Percentiles rank a stretch among this genome's conserved stretches.
These are phyloP conservation scores for Aspergillus pseudotamarii DNA, from an alignment of 2,329 filamentous ascomycete species.

Conservation along the genomic window DNA sequence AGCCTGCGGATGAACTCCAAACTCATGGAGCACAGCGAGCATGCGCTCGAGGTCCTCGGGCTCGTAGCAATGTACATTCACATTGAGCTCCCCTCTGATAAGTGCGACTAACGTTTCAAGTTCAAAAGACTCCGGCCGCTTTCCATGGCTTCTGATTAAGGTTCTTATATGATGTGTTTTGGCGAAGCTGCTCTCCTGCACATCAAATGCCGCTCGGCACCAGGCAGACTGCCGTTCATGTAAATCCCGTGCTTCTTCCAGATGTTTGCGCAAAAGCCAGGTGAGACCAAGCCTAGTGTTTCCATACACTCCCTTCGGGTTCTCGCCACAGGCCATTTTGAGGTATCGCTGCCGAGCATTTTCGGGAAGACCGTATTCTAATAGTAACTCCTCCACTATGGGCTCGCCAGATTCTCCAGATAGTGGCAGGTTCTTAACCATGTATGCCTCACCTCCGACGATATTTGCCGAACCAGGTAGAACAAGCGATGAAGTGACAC, in stretches of 20 bases:
- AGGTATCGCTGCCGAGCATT: constrained; percentile 69
- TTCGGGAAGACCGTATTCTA: constrained; percentile 58
- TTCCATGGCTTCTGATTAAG: background rate
- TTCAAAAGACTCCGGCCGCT: constrained; percentile 47
- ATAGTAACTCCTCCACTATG: constrained; percentile 64
- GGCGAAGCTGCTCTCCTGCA: background rate
- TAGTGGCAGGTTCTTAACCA: constrained; percentile 70
- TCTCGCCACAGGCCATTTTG: constrained; percentile 77
- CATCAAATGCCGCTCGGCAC: background rate
- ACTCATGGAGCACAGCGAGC: constrained; percentile 64
- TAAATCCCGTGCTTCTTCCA: constrained; percentile 49
- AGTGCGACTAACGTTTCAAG: constrained; percentile 67
- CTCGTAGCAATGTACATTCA: constrained; percentile 74
- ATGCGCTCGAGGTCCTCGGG: constrained; percentile 70
- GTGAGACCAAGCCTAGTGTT: constrained; percentile 68
- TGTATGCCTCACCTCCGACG: constrained; percentile 70
- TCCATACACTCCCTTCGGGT: constrained; percentile 66
- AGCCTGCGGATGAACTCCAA: constrained; percentile 66
- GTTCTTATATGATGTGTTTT: background rate
- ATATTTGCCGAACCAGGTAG: constrained; percentile 73
- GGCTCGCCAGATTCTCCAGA: constrained; percentile 48
- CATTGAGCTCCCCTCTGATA: constrained; percentile 66
- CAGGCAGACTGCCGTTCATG: background rate
- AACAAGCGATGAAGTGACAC: constrained; percentile 69
- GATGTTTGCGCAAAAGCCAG: constrained; percentile 69